phyloP scores from a whole-genome alignment of 2,329 filamentous ascomycete genomes.

The Claviceps pazoutovae region DNA sequence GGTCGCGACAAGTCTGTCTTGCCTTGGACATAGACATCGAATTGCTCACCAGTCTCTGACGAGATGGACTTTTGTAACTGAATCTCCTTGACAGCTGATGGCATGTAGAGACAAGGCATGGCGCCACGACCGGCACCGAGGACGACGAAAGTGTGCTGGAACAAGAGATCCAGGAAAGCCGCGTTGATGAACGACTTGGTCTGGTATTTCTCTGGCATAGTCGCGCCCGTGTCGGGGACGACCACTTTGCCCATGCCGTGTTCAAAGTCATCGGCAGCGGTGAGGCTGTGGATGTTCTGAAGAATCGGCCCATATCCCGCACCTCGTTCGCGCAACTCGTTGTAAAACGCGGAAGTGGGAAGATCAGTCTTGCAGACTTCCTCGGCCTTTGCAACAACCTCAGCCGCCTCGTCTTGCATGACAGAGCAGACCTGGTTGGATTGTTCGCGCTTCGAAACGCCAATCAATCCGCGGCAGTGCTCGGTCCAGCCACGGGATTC shows the following conservation, averaged over 20 bases:
- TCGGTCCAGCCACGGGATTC: constrained; percentile 40
- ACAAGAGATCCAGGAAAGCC: constrained; percentile 29
- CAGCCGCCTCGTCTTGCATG: background rate
- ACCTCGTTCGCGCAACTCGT: constrained; percentile 12
- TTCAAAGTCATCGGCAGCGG: background rate
- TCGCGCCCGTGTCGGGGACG: constrained; percentile 26
- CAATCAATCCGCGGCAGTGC: constrained; percentile 41
- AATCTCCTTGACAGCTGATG: constrained; percentile 17
- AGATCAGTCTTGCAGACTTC: constrained; percentile 9
- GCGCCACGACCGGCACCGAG: constrained; percentile 19
- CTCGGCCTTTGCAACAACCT: constrained; percentile 8
- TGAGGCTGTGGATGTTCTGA: background rate
- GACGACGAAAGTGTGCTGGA: constrained; percentile 26
- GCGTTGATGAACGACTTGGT: constrained; percentile 30
- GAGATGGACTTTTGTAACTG: constrained; percentile 7
- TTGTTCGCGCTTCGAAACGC: constrained; percentile 14
- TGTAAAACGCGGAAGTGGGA: constrained; percentile 8
- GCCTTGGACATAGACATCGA: background rate
- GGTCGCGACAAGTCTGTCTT: background rate
- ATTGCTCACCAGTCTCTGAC: background rate
- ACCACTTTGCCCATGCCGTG: background rate
- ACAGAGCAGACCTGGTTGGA: background rate
- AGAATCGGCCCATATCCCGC: constrained; percentile 11
- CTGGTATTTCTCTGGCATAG: constrained; percentile 33
- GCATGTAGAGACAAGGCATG: constrained; percentile 24